Percentiles rank a stretch among this genome's conserved stretches.
Evolutionary conservation across 23 red algal genomes (phyloP).

Genomic region (Pyropia yezoensis): DNA sequence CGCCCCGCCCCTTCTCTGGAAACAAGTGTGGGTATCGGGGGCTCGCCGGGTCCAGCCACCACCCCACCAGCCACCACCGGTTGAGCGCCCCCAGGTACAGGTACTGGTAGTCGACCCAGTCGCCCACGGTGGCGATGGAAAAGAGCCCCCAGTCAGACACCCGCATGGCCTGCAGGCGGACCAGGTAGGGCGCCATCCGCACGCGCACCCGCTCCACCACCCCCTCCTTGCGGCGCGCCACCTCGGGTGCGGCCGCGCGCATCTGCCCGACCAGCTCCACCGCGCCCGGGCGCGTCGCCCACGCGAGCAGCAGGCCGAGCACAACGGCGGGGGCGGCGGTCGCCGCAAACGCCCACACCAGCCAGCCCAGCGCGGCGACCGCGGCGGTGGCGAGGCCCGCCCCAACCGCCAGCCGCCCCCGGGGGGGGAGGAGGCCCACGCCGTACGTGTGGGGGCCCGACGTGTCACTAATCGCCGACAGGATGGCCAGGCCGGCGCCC

Average conservation of each 20-base stretch:
- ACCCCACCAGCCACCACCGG: conserved; percentile 75
- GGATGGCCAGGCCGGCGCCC: too few relatives aligned
- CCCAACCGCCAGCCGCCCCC: too few relatives aligned
- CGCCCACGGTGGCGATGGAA: conserved; percentile 38
- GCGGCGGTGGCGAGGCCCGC: too few relatives aligned
- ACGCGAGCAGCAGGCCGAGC: not conserved
- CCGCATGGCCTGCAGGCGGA: conserved; percentile 33
- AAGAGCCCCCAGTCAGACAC: conserved; percentile 64
- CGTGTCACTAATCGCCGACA: too few relatives aligned
- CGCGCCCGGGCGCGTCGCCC: conserved; percentile 4
- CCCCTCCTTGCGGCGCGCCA: conserved; percentile 34
- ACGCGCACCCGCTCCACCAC: conserved; percentile 55
- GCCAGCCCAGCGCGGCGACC: too few relatives aligned
- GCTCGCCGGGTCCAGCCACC: conserved; percentile 25
- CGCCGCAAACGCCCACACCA: too few relatives aligned
- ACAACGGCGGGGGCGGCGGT: too few relatives aligned
- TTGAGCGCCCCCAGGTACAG: conserved; percentile 70
- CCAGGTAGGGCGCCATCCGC: conserved; percentile 57
- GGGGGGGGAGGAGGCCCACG: too few relatives aligned
- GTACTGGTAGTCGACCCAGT: conserved; percentile 80
- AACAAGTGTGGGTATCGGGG: too few relatives aligned
- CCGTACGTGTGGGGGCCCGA: too few relatives aligned
- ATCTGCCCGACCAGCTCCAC: conserved; percentile 8
- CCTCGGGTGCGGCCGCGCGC: conserved; percentile 15
- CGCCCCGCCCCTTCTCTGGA: too few relatives aligned